A percentile compares a stretch with the other conserved stretches of the same genome.
phyloP scores from a whole-genome alignment of 345 rosid species.

The Fremontodendron californicum region DNA sequence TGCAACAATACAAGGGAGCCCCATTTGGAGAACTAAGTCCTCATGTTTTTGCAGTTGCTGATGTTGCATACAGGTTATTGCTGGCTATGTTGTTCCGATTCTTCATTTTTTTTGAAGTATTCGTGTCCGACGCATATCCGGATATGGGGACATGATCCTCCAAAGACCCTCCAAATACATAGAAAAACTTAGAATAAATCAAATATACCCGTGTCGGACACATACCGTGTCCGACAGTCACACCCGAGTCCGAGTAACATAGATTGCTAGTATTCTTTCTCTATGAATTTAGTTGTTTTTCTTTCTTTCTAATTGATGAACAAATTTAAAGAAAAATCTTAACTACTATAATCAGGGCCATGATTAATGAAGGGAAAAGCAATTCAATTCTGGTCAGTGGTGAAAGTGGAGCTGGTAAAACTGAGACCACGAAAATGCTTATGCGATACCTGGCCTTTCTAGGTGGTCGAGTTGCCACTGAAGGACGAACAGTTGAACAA shows the following conservation, averaged over 20 bases:
- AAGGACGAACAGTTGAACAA: conserved; percentile 79
- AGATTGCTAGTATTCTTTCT: too few species aligned
- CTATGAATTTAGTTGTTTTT: background rate
- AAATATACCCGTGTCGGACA: too few species aligned
- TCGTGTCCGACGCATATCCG: too few species aligned
- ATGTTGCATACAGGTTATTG: conserved; percentile 20
- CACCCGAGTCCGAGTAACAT: too few species aligned
- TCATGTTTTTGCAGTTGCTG: conserved; percentile 24
- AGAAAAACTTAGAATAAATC: too few species aligned
- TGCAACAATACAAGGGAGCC: conserved; percentile 23
- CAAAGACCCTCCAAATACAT: too few species aligned
- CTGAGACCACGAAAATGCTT: conserved; percentile 84
- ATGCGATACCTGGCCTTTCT: conserved; percentile 75
- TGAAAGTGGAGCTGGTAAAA: conserved; percentile 83
- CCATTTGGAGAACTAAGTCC: conserved; percentile 23
- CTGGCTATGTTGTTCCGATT: too few species aligned
- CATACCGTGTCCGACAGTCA: too few species aligned
- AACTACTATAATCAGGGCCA: conserved; percentile 45
- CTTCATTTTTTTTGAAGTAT: too few species aligned
- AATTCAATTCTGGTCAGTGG: conserved; percentile 80
- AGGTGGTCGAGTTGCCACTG: conserved; percentile 66
- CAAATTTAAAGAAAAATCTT: background rate
- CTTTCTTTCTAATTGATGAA: background rate
- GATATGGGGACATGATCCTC: too few species aligned
- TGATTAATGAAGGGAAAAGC: conserved; percentile 65